Evolutionary conservation across 164 flowering plant genomes (phyloP), one percentile per base, ranked within the genome.

Genomic region (Magnolia changhungtana): DNA sequence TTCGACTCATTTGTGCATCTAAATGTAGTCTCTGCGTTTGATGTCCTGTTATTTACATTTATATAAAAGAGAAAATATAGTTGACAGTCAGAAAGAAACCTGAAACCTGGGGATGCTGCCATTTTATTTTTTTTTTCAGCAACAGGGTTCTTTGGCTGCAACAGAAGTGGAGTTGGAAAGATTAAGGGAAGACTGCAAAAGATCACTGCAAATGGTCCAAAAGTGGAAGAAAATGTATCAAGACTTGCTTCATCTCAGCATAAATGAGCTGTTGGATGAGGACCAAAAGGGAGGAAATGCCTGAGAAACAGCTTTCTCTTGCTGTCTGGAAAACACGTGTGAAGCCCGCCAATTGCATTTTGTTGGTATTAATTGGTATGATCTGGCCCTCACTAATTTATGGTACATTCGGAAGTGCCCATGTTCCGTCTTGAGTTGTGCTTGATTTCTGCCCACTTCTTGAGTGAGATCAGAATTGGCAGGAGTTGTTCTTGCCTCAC

Each of bases 191-290:
- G 94, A 92, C 5, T 80, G 76, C 76, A 72, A 76, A 72, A 86
- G 82, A 82, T 87, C 91, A 1, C 61, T 80, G 82, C 87, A 91
- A 76, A 86, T 87, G 89, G 77, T 78, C 27, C 86, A 90, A 50
- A 83, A 88, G 49, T 90, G 91, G 97, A 85, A 87, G 85, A 88
- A 85, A 78, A 87, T 86, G 90, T 88, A 87, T 69, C 88, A 86
- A 31, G 85, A 88, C 74, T 82, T 90, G 78, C 87, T 86, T 78
- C 82, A 89, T 50, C 85, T 85, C 73, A 89, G 90, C 72, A 83
- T 84, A 11, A 69, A 83, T 63, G 96, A 90, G 85, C 78, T 90
- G 66, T 74, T 92, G 79, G 85, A 81, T 67, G 89, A 72, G 50
- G 77, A 74, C 64, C 77, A 79, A 55, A 13, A 8, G 49, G 49